Percentiles rank a stretch among this genome's conserved stretches.
phyloP scores from a whole-genome alignment of 2,329 filamentous ascomycete genomes.

The Graphilbum sp. region DNA sequence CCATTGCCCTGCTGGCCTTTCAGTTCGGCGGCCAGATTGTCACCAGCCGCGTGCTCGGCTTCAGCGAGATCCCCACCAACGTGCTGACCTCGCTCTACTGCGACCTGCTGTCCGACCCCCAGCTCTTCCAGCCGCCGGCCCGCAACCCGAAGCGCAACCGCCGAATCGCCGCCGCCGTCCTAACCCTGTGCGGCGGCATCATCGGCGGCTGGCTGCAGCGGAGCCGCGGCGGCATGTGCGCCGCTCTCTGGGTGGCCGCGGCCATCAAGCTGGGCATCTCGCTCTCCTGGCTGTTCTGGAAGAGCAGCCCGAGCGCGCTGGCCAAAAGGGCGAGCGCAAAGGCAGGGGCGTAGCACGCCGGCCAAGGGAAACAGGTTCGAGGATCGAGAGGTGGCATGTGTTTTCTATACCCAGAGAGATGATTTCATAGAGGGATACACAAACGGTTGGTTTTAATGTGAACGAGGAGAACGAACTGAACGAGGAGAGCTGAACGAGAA shows the following conservation, averaged over 20 bases:
- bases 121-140: slow-evolving; percentile 23
- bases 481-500: no score
- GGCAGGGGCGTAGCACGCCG: no score
- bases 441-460: no score
- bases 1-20: slow-evolving; percentile 32
- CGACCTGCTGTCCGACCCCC: slow-evolving; percentile 34
- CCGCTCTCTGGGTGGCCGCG: slow-evolving; percentile 38
- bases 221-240: slow-evolving; percentile 25
- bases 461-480: no score
- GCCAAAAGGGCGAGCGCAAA: neutral
- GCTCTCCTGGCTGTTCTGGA: slow-evolving; percentile 45
- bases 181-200: slow-evolving; percentile 33
- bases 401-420: no score
- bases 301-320: slow-evolving; percentile 11
- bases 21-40: slow-evolving; percentile 40
- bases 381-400: no score
- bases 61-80: slow-evolving; percentile 37
- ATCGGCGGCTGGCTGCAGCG: slow-evolving; percentile 32
- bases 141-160: slow-evolving; percentile 35
- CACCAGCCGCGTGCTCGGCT: slow-evolving; percentile 30
- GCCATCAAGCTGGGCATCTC: slow-evolving; percentile 39
- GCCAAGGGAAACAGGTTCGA: no score
- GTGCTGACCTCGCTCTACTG: slow-evolving; percentile 38
- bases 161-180: slow-evolving; percentile 29
- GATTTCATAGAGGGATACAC: no score